Evolutionary conservation across 139 green algal species (phyloP), one percentile per base, ranked within the genome.

Genomic region (Tetraselmis chui): DNA sequence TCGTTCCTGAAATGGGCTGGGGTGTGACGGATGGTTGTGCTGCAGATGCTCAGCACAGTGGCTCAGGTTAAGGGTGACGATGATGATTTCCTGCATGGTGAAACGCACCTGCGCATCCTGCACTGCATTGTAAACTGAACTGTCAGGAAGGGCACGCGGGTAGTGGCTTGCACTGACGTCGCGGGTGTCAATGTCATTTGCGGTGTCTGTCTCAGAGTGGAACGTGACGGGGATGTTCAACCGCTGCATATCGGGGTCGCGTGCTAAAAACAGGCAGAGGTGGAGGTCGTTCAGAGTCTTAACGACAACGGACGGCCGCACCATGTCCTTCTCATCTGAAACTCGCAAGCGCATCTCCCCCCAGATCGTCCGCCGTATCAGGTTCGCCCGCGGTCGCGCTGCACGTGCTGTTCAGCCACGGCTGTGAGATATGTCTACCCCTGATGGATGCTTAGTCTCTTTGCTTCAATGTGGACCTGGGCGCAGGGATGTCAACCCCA

Each of bases 271-370:
- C 32, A 76, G 0, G 79, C 89, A 27, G 1, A 59, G 2, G 26
- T 92, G 27, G 30, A 81, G 18, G 18, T 18, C 45, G 11, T 67
- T 67, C 11, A 26, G 1, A 2, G 24, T 31, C 74, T 23, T 67
- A 31, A 31, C 77, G 2, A 74, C 30, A 2, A 28, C 5, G 32
- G 22, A 26, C 26, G 32, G 1, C 5, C 2, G 25, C 2, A 29
- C 67, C n/a, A 45, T 86, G 2, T 32, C 77, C 45, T 92, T 89
- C 76, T 85, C 76, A 83, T 88, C 87, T 31, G 83, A 83, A 32
- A 84, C 86, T 23, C 79, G 89, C 1, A 83, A 80, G 76, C 24
- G 11, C 29, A 92, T 92, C 58, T 85, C 87, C 1, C 23, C 59
- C 23, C 75, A 82, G 27, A 76, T 89, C 26, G 81, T 91, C 29